These are phyloP conservation scores for Schizothecium vesticola DNA, from an alignment of 495 filamentous ascomycete species.

Conservation along the genomic window DNA sequence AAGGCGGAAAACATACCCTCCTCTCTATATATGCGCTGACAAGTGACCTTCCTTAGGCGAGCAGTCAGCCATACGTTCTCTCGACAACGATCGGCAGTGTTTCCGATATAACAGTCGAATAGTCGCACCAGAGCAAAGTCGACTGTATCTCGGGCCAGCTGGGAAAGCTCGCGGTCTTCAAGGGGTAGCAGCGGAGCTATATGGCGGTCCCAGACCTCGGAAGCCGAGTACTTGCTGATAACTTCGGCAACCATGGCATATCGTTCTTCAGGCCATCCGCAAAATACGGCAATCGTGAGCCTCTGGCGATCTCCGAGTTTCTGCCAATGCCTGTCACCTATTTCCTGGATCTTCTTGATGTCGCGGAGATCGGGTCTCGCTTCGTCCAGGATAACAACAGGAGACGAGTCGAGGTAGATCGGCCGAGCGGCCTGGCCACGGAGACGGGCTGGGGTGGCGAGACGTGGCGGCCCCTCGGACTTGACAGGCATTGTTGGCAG, in stretches of 20 bases:
- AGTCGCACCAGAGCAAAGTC: conserved; percentile 14
- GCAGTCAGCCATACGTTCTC: not conserved
- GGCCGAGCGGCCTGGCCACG: not conserved
- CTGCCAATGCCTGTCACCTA: conserved; percentile 21
- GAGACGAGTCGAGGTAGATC: conserved; percentile 16
- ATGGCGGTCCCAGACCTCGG: conserved; percentile 19
- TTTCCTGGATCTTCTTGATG: conserved; percentile 14
- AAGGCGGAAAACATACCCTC: not conserved
- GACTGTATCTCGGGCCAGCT: not conserved
- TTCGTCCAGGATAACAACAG: not conserved
- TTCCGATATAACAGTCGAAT: conserved; percentile 21
- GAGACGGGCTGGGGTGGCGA: not conserved
- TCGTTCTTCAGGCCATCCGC: not conserved
- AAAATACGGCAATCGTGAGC: conserved; percentile 22
- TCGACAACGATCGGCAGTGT: not conserved
- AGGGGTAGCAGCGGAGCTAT: conserved; percentile 7
- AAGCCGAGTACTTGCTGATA: not conserved
- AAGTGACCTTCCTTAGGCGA: not conserved
- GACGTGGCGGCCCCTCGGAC: not conserved
- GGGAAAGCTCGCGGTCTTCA: not conserved
- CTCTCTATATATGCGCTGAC: not conserved
- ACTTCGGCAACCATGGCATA: conserved; percentile 3
- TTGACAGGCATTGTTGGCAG: not conserved
- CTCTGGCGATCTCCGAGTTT: conserved; percentile 18
- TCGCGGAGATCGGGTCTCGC: conserved; percentile 8